Base-by-base conservation (phyloP, 495 filamentous ascomycete genomes). In the Penicillium canescens region DNA sequence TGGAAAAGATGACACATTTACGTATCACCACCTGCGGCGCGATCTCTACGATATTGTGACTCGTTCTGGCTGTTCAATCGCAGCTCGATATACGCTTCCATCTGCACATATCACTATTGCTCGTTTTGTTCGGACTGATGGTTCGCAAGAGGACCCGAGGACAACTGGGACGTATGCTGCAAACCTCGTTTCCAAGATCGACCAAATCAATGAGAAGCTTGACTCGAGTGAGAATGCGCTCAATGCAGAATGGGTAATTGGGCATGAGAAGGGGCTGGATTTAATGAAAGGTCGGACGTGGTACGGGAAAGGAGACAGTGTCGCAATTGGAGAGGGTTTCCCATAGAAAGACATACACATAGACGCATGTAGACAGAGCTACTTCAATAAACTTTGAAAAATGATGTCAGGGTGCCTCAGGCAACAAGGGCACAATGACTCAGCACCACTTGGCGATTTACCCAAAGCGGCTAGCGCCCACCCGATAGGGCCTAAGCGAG, bases 21-120 rank as follows among this genome's bases (percentile, higher is more conserved):
- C 88, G 3, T 98, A 96, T 68, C 93, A 96, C 60, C 92, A 97
- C 68, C 83, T 98, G 5, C 84, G 93, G 2, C 77, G 88, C 3
- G 90, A 96, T 68, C 67, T 95, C 12, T 92, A 83, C 64, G 75
- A 77, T 14, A 68, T 82, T n/a, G 78, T 78, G 11, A 67, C 74
- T 40, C 70, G 68, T 3, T 76, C 80, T 3, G 87, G 87, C 0
- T 77, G 90, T 7, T 66, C 70, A 9, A 76, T 96, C 12, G 81
- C 69, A 13, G 87, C 86, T 28, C 79, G 93, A 50, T 98, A 97
- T 69, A 82, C 88, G 1, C 89, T 95, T 8, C 92, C 91, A 3
- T 90, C 87, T 37, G 88, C 90, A 6, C 93, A 98, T 74, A 78
- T 97, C 55, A 96, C 93, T 0, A 79, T 97, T 55, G 92, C 80